These are phyloP conservation scores for Batkoa obscura DNA, from an alignment of 371 early-diverging fungal species.

Conservation along the genomic window DNA sequence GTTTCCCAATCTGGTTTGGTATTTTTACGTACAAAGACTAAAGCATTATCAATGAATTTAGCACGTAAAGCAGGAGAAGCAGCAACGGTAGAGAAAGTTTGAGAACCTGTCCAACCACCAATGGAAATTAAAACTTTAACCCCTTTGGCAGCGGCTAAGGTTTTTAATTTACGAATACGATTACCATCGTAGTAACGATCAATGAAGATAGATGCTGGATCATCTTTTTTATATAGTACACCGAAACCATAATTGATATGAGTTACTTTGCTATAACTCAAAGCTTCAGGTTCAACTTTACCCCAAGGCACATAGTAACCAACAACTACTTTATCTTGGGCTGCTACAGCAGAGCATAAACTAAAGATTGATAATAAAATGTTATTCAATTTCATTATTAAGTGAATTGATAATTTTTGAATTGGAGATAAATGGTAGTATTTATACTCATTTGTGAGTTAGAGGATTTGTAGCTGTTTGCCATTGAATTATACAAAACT, in stretches of 20 bases:
- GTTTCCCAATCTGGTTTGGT: conserved; percentile 10
- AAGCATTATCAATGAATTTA: conserved; percentile 23
- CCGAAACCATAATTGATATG: conserved; percentile 40
- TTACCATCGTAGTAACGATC: conserved; percentile 15
- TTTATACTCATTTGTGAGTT: too few species aligned
- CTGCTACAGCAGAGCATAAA: conserved; percentile 2
- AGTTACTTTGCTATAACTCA: conserved; percentile 27
- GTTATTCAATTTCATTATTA: too few species aligned
- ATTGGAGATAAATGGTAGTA: too few species aligned
- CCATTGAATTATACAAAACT: too few species aligned
- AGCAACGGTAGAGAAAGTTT: conserved; percentile 35
- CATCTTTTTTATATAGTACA: conserved; percentile 10
- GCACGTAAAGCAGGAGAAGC: conserved; percentile 18
- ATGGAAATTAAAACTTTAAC: conserved; percentile 46
- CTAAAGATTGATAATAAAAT: not conserved
- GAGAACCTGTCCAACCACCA: conserved; percentile 59
- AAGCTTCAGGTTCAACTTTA: conserved; percentile 24
- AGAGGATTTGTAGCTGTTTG: too few species aligned
- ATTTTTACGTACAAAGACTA: conserved; percentile 15
- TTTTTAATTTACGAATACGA: conserved; percentile 20
- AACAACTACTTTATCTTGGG: conserved; percentile 11
- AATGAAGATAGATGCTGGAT: conserved; percentile 10
- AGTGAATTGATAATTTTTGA: too few species aligned
- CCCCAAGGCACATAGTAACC: conserved; percentile 41
- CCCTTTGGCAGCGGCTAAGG: conserved; percentile 25